Evolutionary conservation across 768 basidiomycete genomes (phyloP).

Genomic region (Lentinula guzmanii): DNA sequence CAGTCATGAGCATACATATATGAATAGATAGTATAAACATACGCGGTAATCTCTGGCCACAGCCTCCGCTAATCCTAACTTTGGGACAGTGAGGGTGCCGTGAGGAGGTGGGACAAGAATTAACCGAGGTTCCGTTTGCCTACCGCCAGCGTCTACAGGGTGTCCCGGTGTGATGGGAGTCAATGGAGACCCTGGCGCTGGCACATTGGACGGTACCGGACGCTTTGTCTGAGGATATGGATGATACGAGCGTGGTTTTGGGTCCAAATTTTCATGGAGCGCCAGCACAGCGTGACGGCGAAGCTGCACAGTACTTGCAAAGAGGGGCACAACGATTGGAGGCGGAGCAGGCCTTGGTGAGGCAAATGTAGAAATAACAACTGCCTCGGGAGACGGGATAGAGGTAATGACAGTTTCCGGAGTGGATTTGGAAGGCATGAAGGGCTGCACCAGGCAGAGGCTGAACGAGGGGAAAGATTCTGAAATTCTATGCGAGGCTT

Average conservation of each 20-base stretch:
- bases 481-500: no score
- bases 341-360: not conserved
- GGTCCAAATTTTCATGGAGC: not conserved
- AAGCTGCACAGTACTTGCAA: not conserved
- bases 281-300: not conserved
- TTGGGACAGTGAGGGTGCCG: not conserved
- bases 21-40: not conserved
- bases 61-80: not conserved
- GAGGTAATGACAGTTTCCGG: not conserved
- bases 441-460: not conserved
- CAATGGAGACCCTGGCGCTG: not conserved
- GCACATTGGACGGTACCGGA: not conserved
- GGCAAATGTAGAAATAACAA: not conserved
- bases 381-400: not conserved
- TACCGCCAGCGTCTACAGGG: not conserved
- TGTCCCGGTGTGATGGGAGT: not conserved
- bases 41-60: not conserved
- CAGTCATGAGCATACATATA: not conserved
- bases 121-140: not conserved
- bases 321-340: not conserved
- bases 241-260: not conserved
- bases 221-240: not conserved
- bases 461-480: no score
- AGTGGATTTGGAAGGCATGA: not conserved
- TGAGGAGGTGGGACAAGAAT: not conserved